Evolutionary conservation across 345 rosid genomes (phyloP), one percentile per base, ranked within the genome.

Genomic region (Melaleuca alternifolia): DNA sequence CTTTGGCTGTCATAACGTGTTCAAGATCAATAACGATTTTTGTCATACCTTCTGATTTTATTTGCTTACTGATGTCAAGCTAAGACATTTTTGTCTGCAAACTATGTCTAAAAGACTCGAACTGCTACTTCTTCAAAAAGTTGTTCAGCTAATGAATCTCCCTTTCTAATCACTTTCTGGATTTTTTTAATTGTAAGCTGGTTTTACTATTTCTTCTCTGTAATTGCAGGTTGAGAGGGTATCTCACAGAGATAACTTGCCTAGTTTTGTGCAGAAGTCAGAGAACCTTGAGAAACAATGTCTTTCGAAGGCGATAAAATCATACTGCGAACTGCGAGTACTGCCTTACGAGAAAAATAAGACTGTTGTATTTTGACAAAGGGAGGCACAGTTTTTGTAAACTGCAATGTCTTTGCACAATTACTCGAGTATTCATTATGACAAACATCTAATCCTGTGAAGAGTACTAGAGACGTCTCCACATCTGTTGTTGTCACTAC

Each of bases 241-340:
- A 89, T 94, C 97, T 50, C 99, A 97, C 89, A 89, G 96, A 88
- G 99, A 97, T 91, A 96, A 92, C 85, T 87, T 96, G 90, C 91
- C 86, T 76, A 94, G 96, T 89, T 96, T 96, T 87, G 93, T 95
- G 76, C 96, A 91, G 85, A 97, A 96, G 94, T 97, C 99, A 15
- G 98, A 95, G 87, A 96, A 91, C 88, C 96, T 97, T 3, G 99
- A 97, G 94, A 97, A 92, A 89, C 97, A 92, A 87, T 97, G 99
- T 89, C 98, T 97, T 85, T 87, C 91, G 20, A 94, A 91, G 90
- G 99, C 98, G 51, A 88, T 95, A 85, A 93, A 93, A 86, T 96
- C 96, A 7, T 95, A 97, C 89, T 96, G 97, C 33, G 99, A 97
- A 89, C 90, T 97, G 84, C 94, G 99, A 51, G 97, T 96, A 20